phyloP scores from a whole-genome alignment of 192 early-diverging fungal species.

The Rhizophagus sp. region DNA sequence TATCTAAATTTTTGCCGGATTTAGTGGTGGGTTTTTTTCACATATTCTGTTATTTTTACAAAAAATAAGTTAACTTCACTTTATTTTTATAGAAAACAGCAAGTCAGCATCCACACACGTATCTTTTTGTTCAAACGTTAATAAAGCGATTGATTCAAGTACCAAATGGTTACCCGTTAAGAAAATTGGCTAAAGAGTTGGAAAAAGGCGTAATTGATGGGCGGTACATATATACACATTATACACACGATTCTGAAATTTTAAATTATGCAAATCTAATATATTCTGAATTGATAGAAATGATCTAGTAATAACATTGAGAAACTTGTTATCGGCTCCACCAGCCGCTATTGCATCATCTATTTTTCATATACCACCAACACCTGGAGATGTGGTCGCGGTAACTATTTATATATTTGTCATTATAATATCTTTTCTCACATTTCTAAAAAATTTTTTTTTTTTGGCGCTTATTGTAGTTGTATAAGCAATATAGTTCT shows the following conservation, averaged over 20 bases:
- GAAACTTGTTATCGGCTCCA: constrained; percentile 41
- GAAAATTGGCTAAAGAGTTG: constrained; percentile 14
- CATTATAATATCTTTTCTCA: neutral
- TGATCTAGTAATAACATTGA: constrained; percentile 38
- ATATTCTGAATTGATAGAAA: neutral
- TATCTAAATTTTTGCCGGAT: constrained; percentile 57
- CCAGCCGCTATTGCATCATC: constrained; percentile 42
- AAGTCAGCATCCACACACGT: neutral
- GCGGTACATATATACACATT: neutral
- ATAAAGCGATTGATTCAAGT: constrained; percentile 1
- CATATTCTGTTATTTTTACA: neutral
- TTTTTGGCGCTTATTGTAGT: constrained; percentile 30
- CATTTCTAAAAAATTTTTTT: neutral
- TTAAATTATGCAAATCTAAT: neutral
- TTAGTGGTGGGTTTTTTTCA: constrained; percentile 30
- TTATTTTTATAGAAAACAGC: constrained; percentile 4
- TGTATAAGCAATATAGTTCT: constrained; percentile 48
- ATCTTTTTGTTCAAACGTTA: constrained; percentile 23
- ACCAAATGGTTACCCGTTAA: constrained; percentile 8
- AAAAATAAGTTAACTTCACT: neutral
- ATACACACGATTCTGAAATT: neutral
- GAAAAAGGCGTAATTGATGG: constrained; percentile 7
- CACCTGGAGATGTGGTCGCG: constrained; percentile 58
- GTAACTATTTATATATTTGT: constrained; percentile 31
- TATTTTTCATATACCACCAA: constrained; percentile 49